Evolutionary conservation across 805 yeast species (phyloP).

Genomic region (Lipomyces yamanashiensis): DNA sequence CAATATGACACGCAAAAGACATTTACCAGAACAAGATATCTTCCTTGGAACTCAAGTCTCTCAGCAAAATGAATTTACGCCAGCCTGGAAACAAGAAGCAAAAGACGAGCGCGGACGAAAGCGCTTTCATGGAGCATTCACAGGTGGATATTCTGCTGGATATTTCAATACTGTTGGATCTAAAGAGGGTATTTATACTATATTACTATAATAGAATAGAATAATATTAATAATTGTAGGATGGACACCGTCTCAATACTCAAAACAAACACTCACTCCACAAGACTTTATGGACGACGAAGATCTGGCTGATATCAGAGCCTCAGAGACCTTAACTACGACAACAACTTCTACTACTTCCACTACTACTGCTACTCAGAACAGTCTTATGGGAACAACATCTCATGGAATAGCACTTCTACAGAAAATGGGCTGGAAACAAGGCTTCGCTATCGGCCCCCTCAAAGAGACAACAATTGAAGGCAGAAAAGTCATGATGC

Average conservation of each 20-base stretch:
- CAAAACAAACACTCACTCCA: conserved; percentile 35
- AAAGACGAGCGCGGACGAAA: conserved; percentile 39
- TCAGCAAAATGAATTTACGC: conserved; percentile 17
- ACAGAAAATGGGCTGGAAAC: conserved; percentile 78
- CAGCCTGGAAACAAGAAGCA: conserved; percentile 39
- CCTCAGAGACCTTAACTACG: conserved; percentile 30
- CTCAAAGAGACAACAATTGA: conserved; percentile 62
- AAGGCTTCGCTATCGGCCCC: conserved; percentile 82
- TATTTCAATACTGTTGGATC: conserved; percentile 46
- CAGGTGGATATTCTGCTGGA: conserved; percentile 47
- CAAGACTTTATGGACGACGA: conserved; percentile 47
- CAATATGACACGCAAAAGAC: conserved; percentile 10
- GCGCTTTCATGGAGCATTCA: conserved; percentile 46
- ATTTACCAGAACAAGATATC: conserved; percentile 3
- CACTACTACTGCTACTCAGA: no score
- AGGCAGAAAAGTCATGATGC: conserved; percentile 29
- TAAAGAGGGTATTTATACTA: conserved; percentile 40
- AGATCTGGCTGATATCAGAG: conserved; percentile 40
- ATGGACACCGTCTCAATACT: conserved; percentile 43
- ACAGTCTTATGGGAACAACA: no score
- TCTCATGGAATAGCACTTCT: conserved; percentile 74
- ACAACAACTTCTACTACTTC: conserved; percentile 7
- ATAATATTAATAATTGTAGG: conserved; percentile 17
- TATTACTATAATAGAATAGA: no score
- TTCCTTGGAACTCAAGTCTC: conserved; percentile 31